These are phyloP conservation scores for Plantago coronopus DNA, from an alignment of 305 asterid species.

Conservation along the genomic window DNA sequence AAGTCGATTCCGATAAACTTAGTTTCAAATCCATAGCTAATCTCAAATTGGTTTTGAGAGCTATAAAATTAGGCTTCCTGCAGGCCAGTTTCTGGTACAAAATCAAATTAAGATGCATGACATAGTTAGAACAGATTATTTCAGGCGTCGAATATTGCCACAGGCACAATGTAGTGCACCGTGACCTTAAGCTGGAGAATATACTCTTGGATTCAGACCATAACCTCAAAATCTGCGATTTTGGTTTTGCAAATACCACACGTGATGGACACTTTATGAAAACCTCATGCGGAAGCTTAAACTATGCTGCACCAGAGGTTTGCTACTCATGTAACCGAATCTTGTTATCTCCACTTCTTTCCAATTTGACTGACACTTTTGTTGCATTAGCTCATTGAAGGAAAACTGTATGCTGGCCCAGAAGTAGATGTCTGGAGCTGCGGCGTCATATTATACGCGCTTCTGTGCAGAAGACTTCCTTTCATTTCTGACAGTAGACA, in stretches of 20 bases:
- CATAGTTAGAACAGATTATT: background rate
- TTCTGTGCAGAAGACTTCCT: conserved; percentile 3
- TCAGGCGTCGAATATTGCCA: conserved; percentile 6
- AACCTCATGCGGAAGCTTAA: background rate
- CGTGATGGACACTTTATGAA: conserved; percentile 2
- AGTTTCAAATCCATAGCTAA: background rate
- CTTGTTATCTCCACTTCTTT: background rate
- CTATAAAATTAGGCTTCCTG: too few relatives aligned
- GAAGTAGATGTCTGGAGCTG: conserved; percentile 11
- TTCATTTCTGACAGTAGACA: conserved; percentile 28
- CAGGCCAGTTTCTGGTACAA: background rate
- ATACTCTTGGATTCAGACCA: background rate
- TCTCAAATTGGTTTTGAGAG: too few relatives aligned
- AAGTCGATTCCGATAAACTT: too few relatives aligned
- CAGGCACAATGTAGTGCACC: conserved; percentile 4
- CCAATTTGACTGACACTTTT: background rate
- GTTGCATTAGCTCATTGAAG: background rate
- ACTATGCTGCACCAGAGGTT: conserved; percentile 12
- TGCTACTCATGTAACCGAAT: too few relatives aligned
- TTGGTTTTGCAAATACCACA: background rate
- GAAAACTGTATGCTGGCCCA: conserved; percentile 4
- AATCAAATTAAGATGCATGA: background rate
- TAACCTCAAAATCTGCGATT: background rate
- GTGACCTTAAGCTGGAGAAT: conserved; percentile 5
- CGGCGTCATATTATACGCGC: conserved; percentile 5